Percentiles rank a stretch among this genome's conserved stretches.
These are phyloP conservation scores for Tolypocladium amazonense DNA, from an alignment of 2,329 filamentous ascomycete genomes.

Conservation along the genomic window DNA sequence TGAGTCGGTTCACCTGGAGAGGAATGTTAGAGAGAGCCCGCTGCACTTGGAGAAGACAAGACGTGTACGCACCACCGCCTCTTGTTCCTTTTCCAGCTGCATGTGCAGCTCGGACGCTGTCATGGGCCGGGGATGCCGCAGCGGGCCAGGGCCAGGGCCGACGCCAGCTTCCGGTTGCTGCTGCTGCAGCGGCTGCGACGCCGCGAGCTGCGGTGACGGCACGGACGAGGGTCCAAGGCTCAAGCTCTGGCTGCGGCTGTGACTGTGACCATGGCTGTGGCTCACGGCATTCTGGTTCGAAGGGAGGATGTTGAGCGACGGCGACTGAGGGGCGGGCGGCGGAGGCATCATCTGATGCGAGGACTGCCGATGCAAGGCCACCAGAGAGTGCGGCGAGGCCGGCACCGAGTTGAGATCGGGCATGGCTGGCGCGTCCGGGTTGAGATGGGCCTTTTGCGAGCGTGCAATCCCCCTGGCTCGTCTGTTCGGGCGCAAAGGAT, in stretches of 20 bases:
- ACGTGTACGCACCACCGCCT: conserved; percentile 61
- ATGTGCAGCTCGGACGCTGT: conserved; percentile 83
- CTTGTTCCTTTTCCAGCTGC: conserved; percentile 89
- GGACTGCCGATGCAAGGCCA: conserved; percentile 31
- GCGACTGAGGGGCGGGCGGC: conserved; percentile 24
- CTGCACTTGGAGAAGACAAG: background rate
- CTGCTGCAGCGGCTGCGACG: conserved; percentile 14
- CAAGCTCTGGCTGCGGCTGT: conserved; percentile 6
- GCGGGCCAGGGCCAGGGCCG: conserved; percentile 54
- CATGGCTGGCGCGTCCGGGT: conserved; percentile 20
- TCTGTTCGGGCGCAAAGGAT: background rate
- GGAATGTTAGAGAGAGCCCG: background rate
- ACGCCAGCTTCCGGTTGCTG: conserved; percentile 28
- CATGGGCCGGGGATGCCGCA: conserved; percentile 77
- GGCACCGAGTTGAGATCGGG: conserved; percentile 47
- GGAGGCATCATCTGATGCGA: conserved; percentile 34
- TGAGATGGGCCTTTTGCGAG: background rate
- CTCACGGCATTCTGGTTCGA: conserved; percentile 43
- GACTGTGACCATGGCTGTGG: conserved; percentile 7
- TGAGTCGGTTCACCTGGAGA: conserved; percentile 76
- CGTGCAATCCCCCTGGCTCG: background rate
- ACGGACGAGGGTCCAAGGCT: conserved; percentile 17
- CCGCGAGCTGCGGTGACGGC: conserved; percentile 11
- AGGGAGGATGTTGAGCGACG: conserved; percentile 45
- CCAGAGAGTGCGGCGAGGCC: conserved; percentile 34